Evolutionary conservation across 768 basidiomycete genomes (phyloP), one percentile per base, ranked within the genome.

Genomic region (Kwoniella botswanensis): DNA sequence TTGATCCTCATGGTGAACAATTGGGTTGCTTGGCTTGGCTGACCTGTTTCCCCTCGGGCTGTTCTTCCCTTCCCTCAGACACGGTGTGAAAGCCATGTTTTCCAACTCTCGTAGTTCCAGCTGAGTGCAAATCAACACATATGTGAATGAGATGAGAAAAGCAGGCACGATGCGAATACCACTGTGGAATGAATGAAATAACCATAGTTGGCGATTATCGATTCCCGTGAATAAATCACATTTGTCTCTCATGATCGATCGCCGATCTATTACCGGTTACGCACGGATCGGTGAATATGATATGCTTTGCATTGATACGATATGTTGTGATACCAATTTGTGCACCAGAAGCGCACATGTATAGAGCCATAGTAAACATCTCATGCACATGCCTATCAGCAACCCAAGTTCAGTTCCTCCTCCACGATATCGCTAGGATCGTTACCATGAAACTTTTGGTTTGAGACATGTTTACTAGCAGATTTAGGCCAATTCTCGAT

Each of bases 161-260:
- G 17, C 29, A 35, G 12, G 26, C n/a, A 21, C 15, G 42, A 9
- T 61, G 29, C 18, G 15, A 35, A 18, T 18, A 4, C 5, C n/a
- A n/a, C n/a, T n/a, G n/a, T n/a, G n/a, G n/a, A n/a, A n/a, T n/a
- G n/a, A n/a, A n/a, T n/a, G n/a, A n/a, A 63, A 44, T 62, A 42
- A 21, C 58, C 41, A 22, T 62, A 44, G 44, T 13, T 12, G 50
- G 44, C 22, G 62, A 63, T 44, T 44, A 35, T 35, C 35, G 35
- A 35, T 35, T 35, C 54, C 54, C 54, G 62, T 63, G 17, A 35
- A n/a, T n/a, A 63, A 41, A 22, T 50, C 18, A 21, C 24, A 13
- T 24, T 46, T 63, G 44, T 63, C 62, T 63, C 62, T 63, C 62
- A 63, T 46, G 44, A 63, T 63, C 62, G 62, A 63, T 63, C 62